These are phyloP conservation scores for Ogataea siamensis DNA, from an alignment of 805 yeast genomes.

Conservation along the genomic window DNA sequence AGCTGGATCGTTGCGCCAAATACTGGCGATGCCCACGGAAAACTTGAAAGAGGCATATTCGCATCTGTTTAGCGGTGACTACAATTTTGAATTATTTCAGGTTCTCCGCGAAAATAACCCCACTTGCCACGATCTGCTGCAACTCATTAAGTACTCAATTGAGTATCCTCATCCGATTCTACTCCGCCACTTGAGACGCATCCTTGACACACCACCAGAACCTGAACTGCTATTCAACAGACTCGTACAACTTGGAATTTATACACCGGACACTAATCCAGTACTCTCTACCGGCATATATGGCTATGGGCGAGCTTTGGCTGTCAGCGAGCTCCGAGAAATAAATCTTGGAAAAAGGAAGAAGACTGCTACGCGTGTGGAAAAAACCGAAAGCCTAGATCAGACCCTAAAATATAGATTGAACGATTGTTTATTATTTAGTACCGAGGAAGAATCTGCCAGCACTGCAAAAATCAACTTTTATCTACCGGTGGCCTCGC, in stretches of 20 bases:
- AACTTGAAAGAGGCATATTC: slow-evolving; percentile 15
- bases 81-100: slow-evolving; percentile 17
- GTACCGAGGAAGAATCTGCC: slow-evolving; percentile 19
- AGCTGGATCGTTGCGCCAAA: slow-evolving; percentile 21
- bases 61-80: slow-evolving; percentile 17
- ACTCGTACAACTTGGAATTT: slow-evolving; percentile 20
- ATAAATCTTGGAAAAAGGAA: no score
- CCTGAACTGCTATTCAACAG: slow-evolving; percentile 18
- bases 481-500: slow-evolving; percentile 28
- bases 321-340: not conserved
- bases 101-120: slow-evolving; percentile 15
- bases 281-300: slow-evolving; percentile 29
- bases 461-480: slow-evolving; percentile 22
- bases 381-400: slow-evolving; percentile 1
- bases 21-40: slow-evolving; percentile 14
- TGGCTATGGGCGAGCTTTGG: no score
- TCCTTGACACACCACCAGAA: slow-evolving; percentile 15
- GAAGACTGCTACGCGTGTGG: slow-evolving; percentile 4
- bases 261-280: slow-evolving; percentile 22
- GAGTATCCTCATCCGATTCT: slow-evolving; percentile 33
- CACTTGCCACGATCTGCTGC: slow-evolving; percentile 23
- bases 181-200: slow-evolving; percentile 13
- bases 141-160: slow-evolving; percentile 30
- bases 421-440: slow-evolving; percentile 23
- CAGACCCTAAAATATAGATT: slow-evolving; percentile 22